Conservation (phyloP, 1,139 yeast species). For the Pichia sp. region DNA sequence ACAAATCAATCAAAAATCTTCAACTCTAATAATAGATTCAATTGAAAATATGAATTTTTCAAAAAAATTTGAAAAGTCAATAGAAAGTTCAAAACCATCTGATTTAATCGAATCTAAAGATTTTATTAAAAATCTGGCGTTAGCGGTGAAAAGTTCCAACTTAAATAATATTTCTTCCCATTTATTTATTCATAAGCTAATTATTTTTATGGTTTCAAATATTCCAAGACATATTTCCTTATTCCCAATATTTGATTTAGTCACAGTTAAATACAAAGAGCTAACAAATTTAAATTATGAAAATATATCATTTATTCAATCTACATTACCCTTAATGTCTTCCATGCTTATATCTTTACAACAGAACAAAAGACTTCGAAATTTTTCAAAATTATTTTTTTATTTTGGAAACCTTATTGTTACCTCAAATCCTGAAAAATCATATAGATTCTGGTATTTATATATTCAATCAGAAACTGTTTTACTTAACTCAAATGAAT, state of each 20-base stretch:
- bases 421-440: background rate
- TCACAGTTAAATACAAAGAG: conserved; percentile 5
- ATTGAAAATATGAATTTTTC: conserved; percentile 3
- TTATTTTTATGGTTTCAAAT: background rate
- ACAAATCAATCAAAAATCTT: background rate
- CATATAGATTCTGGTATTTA: conserved; percentile 6
- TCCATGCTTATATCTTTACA: background rate
- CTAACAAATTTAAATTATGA: background rate
- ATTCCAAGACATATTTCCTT: background rate
- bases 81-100: background rate
- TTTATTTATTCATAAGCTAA: background rate
- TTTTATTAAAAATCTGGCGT: background rate
- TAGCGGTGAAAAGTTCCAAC: background rate
- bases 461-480: conserved; percentile 1
- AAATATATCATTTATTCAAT: background rate
- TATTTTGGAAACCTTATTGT: conserved; percentile 22
- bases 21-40: background rate
- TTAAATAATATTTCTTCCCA: background rate
- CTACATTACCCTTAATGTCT: conserved; percentile 10
- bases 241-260: background rate
- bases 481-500: background rate
- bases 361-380: conserved; percentile 5
- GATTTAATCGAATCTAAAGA: background rate
- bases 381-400: conserved; percentile 25
- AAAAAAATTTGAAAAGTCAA: background rate